phyloP scores from a whole-genome alignment of 768 basidiomycete species.

The Naganishia randhawae region DNA sequence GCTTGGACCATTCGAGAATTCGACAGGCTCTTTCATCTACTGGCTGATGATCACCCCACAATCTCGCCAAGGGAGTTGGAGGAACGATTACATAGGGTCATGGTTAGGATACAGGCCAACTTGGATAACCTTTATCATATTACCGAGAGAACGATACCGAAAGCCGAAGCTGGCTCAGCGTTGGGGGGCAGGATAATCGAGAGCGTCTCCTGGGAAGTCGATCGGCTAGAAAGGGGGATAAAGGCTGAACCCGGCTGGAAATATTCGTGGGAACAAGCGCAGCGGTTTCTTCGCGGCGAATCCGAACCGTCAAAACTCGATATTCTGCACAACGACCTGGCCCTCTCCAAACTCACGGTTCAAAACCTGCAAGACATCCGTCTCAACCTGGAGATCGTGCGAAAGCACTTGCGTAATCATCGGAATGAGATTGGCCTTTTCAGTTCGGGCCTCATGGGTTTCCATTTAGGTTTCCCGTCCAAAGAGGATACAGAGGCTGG shows the following conservation, averaged over 20 bases:
- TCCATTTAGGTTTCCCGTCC: slow-evolving; percentile 26
- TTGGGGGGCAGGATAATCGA: slow-evolving; percentile 19
- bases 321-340: slow-evolving; percentile 24
- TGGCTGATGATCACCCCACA: slow-evolving; percentile 1
- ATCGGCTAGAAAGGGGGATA: slow-evolving; percentile 19
- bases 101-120: slow-evolving; percentile 27
- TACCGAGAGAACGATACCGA: slow-evolving; percentile 29
- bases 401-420: slow-evolving; percentile 20
- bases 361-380: slow-evolving; percentile 26
- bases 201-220: slow-evolving; percentile 21
- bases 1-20: slow-evolving; percentile 28
- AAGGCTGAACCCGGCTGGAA: slow-evolving; percentile 26
- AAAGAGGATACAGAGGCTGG: slow-evolving; percentile 9
- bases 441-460: slow-evolving; percentile 27
- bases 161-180: slow-evolving; percentile 23
- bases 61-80: slow-evolving; percentile 22
- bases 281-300: slow-evolving; percentile 19
- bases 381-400: slow-evolving; percentile 22
- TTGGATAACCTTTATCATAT: slow-evolving; percentile 28
- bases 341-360: slow-evolving; percentile 22
- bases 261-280: slow-evolving; percentile 11
- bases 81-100: slow-evolving; percentile 23
- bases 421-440: slow-evolving; percentile 26
- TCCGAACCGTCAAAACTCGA: slow-evolving; percentile 25
- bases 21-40: slow-evolving; percentile 22